Conservation (phyloP, 352 stramenopile species). For the Phytophthora vignae region DNA sequence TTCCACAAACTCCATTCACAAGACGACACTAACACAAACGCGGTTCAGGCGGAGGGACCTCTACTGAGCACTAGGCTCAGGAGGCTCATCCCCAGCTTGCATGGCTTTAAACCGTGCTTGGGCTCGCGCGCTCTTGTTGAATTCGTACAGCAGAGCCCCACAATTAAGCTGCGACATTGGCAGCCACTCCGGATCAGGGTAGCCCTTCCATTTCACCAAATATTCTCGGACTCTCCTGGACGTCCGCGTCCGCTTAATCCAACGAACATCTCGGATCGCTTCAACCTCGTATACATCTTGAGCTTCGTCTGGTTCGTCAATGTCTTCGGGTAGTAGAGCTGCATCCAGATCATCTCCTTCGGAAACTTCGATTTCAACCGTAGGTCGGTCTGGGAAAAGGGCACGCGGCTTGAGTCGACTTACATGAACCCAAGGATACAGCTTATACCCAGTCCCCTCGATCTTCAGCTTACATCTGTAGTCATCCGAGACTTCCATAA, state of each 20-base stretch:
- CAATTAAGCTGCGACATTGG: not conserved
- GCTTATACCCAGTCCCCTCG: not conserved
- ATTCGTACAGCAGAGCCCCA: no score
- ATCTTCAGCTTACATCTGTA: conserved; percentile 2
- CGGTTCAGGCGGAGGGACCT: not conserved
- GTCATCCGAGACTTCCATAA: not conserved
- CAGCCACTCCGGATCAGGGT: not conserved
- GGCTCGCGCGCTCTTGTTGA: no score
- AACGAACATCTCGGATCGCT: not conserved
- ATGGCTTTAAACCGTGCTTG: no score
- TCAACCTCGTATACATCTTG: not conserved
- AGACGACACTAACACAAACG: not conserved
- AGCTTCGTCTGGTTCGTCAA: not conserved
- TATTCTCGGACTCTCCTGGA: not conserved
- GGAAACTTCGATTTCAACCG: not conserved
- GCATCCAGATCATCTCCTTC: not conserved
- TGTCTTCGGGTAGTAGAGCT: not conserved
- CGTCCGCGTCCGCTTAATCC: not conserved
- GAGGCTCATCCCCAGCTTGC: no score
- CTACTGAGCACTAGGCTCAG: no score
- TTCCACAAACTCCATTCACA: no score
- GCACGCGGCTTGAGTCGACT: not conserved
- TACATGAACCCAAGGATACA: not conserved
- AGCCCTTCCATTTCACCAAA: not conserved
- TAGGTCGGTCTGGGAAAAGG: not conserved